Conservation (phyloP, 2,329 filamentous ascomycete species). For the Diplodia intermedia region DNA sequence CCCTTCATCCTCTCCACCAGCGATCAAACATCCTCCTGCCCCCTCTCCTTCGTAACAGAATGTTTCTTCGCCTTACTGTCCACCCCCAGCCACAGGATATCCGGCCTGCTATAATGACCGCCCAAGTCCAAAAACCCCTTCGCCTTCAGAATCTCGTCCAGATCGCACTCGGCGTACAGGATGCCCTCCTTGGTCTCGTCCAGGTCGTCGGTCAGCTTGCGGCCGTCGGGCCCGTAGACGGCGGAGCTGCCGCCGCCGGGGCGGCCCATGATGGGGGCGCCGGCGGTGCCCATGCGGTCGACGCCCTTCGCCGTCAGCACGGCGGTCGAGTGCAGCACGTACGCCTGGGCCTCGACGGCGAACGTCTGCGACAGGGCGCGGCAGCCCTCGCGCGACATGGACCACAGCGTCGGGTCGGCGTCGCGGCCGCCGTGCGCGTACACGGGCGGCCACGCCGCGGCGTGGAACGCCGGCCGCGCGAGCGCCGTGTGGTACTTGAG, state of each 20-base stretch:
- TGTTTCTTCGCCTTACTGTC: slow-evolving; percentile 13
- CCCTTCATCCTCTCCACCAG: too few species aligned
- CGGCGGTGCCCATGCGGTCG: slow-evolving; percentile 51
- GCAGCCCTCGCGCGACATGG: slow-evolving; percentile 37
- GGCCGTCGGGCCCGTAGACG: slow-evolving; percentile 61
- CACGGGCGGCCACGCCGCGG: slow-evolving; percentile 51
- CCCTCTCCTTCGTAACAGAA: background rate
- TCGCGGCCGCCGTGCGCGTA: slow-evolving; percentile 1
- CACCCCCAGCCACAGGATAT: slow-evolving; percentile 26
- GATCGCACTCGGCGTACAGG: slow-evolving; percentile 59
- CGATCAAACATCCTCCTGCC: background rate
- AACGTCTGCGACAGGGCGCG: slow-evolving; percentile 60
- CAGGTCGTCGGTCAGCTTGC: slow-evolving; percentile 52
- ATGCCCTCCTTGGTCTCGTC: slow-evolving; percentile 55
- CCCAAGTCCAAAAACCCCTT: slow-evolving; percentile 55
- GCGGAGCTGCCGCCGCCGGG: slow-evolving; percentile 58
- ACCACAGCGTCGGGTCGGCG: slow-evolving; percentile 21
- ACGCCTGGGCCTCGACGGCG: slow-evolving; percentile 63
- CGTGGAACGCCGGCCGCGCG: slow-evolving; percentile 51
- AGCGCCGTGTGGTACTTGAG: slow-evolving; percentile 53
- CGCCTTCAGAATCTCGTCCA: slow-evolving; percentile 52
- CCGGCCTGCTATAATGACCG: slow-evolving; percentile 20
- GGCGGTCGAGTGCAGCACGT: slow-evolving; percentile 61
- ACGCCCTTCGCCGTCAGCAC: slow-evolving; percentile 57
- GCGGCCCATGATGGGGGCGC: slow-evolving; percentile 50